Base-by-base conservation (phyloP, 768 basidiomycete species). In the Boletales sp. region DNA sequence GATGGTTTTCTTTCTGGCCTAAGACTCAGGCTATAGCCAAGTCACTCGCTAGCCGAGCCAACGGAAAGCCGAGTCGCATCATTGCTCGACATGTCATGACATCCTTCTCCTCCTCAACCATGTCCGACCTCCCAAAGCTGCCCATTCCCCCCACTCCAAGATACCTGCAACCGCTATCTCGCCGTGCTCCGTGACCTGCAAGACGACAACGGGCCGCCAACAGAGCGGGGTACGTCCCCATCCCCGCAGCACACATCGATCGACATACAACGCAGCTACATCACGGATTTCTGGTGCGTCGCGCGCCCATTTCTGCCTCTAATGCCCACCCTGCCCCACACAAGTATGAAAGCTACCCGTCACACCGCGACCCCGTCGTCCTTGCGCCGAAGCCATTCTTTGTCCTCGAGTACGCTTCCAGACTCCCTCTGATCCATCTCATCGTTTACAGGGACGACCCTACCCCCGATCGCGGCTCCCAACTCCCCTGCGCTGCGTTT, bases 351-450 rank as follows among this genome's bases (percentile, higher is more conserved):
- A 90, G 88, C 31, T 95, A 97, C 62, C 76, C 97, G 38, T 87
- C 84, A 3, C 87, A 92, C 64, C 83, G 84, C 53, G 92, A 95
- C 56, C 91, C 94, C 0, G 94, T 99, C 32, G 95, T 97, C 2
- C 80, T 99, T 48, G 87, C 88, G 36, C 76, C 97, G 58, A 99
- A 98, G 62, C 95, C 95, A 0, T 99, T 94, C 77, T 98, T 99
- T 66, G 90, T 97, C 7, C 84, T 98, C 55, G 92, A 97, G 93
- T 94, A 62, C 51, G 90, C 9, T 74, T 19, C 19, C 18, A 0
- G 14, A 27, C 24, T 5, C 2, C n/a, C n/a, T n/a, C 21, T 18
- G 14, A 44, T 15, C 45, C 19, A 45, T 41, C 1, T 39, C 30
- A 32, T 21, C 43, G 41, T 42, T 11, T 5, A 64, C n/a, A 95